Evolutionary conservation across 345 rosid genomes (phyloP), one percentile per base, ranked within the genome.

Genomic region (Populus tremula): DNA sequence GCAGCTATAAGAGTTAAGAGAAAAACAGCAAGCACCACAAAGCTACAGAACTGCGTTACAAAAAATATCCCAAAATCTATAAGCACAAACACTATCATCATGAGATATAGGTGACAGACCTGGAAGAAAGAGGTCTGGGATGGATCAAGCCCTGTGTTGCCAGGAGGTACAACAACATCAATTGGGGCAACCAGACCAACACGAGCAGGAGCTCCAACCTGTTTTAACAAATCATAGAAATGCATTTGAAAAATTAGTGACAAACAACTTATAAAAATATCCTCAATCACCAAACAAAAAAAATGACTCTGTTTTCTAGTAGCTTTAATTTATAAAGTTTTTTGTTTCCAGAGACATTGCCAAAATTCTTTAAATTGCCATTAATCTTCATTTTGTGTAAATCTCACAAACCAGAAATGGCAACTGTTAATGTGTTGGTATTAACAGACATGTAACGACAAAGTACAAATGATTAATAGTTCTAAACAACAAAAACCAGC

Each of bases 151-250:
- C 99, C 97, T 1, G 97, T 93, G 89, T 93, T 95, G 65, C 99
- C 99, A 27, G 99, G 99, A 64, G 91, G 98, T 36, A 93, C 98
- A 65, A 93, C 91, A 45, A 95, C 97, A 87, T 95, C 99, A 43
- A 89, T 90, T 56, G 99, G 98, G 5, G 99, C 97, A 47, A 95
- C 87, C 76, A 95, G 82, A 76, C 98, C 99, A 76, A 95, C 99
- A 85, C 98, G 99, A 81, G 99, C 99, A 54, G 98, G 99, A 77
- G 99, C 99, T 80, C 99, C 98, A 83, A 95, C 99, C 98, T 93
- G 66, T 49, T 8, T 11, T 6, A 21, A 0, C 13, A 77, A 53
- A 36, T 59, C 25, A 59, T 12, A 2, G 27, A 21, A 9, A 10
- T n/a, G 29, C 63, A n/a, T 59, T 59, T 8, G 29, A 3, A n/a